Percentiles rank a stretch among this genome's conserved stretches.
phyloP scores from a whole-genome alignment of 1,284 basidiomycete species.

The Boletus austroedulis region DNA sequence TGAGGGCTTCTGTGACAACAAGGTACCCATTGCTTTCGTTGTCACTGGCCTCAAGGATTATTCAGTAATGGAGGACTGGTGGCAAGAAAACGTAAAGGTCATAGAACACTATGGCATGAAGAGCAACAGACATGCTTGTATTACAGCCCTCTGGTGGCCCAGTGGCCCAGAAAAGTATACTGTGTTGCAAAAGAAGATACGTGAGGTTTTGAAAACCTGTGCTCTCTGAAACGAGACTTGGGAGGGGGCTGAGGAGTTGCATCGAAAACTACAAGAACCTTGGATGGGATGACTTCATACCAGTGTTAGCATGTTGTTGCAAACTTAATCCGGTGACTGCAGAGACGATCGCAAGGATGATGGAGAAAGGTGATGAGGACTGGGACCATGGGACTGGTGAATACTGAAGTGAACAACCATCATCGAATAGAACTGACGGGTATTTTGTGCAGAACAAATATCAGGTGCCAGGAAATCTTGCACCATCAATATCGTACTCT shows the following conservation, averaged over 20 bases:
- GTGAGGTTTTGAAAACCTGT: constrained; percentile 18
- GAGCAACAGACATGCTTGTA: constrained; percentile 38
- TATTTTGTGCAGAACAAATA: neutral
- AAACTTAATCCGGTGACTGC: constrained; percentile 31
- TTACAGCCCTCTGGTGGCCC: constrained; percentile 36
- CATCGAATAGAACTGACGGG: constrained; percentile 9
- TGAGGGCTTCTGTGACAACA: constrained; percentile 33
- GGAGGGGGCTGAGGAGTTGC: constrained; percentile 18
- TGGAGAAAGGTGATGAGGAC: constrained; percentile 16
- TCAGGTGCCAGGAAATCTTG: neutral
- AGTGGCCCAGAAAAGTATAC: constrained; percentile 26
- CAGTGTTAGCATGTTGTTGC: constrained; percentile 28
- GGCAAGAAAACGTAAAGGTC: constrained; percentile 32
- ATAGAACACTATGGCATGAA: constrained; percentile 36
- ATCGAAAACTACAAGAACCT: constrained; percentile 15
- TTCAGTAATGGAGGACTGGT: constrained; percentile 41
- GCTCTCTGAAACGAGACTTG: constrained; percentile 18
- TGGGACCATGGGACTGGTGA: constrained; percentile 14
- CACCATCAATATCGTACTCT: constrained; percentile 4
- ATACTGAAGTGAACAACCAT: neutral
- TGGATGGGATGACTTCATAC: constrained; percentile 23
- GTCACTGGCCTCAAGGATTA: constrained; percentile 42
- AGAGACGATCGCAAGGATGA: constrained; percentile 25
- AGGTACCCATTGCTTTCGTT: constrained; percentile 40
- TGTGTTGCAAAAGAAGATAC: constrained; percentile 24